Evolutionary conservation across 108 stramenopile genomes (phyloP), one percentile per base, ranked within the genome.

Genomic region (Fistulifera pelliculosa): DNA sequence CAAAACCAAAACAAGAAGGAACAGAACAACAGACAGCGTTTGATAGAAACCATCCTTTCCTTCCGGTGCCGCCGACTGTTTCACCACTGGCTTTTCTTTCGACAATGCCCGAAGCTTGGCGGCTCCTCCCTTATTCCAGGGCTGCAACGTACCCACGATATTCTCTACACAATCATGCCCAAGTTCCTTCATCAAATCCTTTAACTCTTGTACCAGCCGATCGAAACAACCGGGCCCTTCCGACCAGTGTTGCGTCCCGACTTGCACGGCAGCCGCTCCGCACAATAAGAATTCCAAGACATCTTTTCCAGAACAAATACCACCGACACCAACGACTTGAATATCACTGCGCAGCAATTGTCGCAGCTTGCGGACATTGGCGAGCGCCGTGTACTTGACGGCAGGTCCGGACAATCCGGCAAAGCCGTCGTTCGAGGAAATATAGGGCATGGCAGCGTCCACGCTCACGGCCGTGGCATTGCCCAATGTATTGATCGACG

Each of bases 161-260:
- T 92, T 86, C 27, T 74, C 69, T 41, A 92, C 68, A 21, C 47
- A 64, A 8, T 40, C 40, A 56, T 90, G 87, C 16, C 90, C 88
- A 58, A 88, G 85, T 40, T 72, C 65, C 28, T 56, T 27, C 80
- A 92, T 79, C 13, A 90, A 54, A 8, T 54, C 65, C 38, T 53
- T 21, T 39, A 90, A 51, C 52, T 95, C 90, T 5, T 74, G 58
- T 27, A 69, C 71, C 38, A 95, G 90, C 38, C 94, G 81, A 70
- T 95, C 87, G 66, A 95, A 95, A 69, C 94, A 95, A 15, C 56
- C 60, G 0, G 94, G 81, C 8, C 94, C 94, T 69, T 95, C 94
- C 12, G 55, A 79, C 94, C 94, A 95, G 55, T 95, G 94, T 24
- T 84, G 85, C 25, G 94, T 95, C 10, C 90, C 94, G 1, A 95